Percentiles rank a stretch among this genome's conserved stretches.
These are phyloP conservation scores for Parathielavia hyrcaniae DNA, from an alignment of 495 filamentous ascomycete genomes.

Conservation along the genomic window DNA sequence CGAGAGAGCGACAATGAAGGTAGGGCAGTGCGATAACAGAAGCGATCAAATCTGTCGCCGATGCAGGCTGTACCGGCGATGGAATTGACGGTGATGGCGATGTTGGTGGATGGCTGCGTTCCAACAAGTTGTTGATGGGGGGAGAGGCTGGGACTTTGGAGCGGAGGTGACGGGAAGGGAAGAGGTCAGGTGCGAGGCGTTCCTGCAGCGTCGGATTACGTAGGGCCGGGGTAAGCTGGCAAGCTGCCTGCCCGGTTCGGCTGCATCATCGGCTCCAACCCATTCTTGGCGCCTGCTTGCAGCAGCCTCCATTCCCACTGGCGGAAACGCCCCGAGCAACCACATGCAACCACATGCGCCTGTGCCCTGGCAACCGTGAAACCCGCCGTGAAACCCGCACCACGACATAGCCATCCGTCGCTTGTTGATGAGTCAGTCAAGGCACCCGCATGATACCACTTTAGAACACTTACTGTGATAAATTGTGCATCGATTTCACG, in stretches of 20 bases:
- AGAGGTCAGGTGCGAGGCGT: constrained; percentile 14
- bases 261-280: not conserved
- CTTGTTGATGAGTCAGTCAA: too few species aligned
- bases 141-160: constrained; percentile 10
- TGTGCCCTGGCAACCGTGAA: too few species aligned
- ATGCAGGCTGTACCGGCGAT: not conserved
- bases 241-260: not conserved
- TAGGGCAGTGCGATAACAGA: not conserved
- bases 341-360: not conserved
- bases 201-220: constrained; percentile 20
- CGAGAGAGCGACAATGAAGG: not conserved
- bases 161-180: constrained; percentile 1
- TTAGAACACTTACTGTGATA: too few species aligned
- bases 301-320: too few species aligned
- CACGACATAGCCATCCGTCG: too few species aligned
- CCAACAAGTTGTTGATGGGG: constrained; percentile 1
- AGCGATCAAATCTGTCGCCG: not conserved
- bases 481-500: too few species aligned
- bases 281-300: not conserved
- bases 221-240: constrained; percentile 9
- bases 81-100: constrained; percentile 1
- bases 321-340: too few species aligned
- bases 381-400: too few species aligned
- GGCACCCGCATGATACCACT: too few species aligned
- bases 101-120: constrained; percentile 3